Evolutionary conservation across 2,329 filamentous ascomycete species (phyloP), one percentile per base, ranked within the genome.

Genomic region (Colletotrichum sp.): DNA sequence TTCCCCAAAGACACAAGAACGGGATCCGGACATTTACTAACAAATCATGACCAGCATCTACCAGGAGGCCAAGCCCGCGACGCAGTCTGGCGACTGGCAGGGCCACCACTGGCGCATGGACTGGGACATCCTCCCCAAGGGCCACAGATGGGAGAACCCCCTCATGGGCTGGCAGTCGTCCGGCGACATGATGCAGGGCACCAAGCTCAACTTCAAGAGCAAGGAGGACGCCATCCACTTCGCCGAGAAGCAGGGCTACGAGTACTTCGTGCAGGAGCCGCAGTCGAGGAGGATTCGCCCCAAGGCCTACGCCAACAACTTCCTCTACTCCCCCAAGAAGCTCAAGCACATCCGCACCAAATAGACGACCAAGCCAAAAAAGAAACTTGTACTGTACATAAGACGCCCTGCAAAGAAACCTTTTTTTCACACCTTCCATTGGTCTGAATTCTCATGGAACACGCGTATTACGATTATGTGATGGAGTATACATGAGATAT

Each of bases 131-230:
- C 90, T 99, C 36, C 87, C 90, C 81, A 98, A 98, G 88, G 97
- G 97, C 77, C 95, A 98, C 87, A 92, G 97, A 81, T 99, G 97
- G 98, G 97, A 99, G 89, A 99, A 99, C 87, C 95, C 94, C 63
- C 87, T 99, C 84, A 99, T 99, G 92, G 97, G 97, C 77, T 99
- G 98, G 98, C 96, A 98, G 85, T 99, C 96, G 28, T 98, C 96
- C 21, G 96, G 91, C 72, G 97, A 99, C 86, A 92, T 92, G 83
- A 97, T 99, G 95, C 96, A 99, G 86, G 96, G 96, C 82, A 98
- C 96, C 65, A 92, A 96, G 84, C 87, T 99, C 81, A 93, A 93
- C 86, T 99, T 99, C 91, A 95, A 95, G 86, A 91, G 89, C 81
- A 99, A 98, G 90, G 96, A 99, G 84, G 96, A 98, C 81, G 97